These are phyloP conservation scores for Diaporthe sp. DNA, from an alignment of 2,329 filamentous ascomycete genomes.

Conservation along the genomic window DNA sequence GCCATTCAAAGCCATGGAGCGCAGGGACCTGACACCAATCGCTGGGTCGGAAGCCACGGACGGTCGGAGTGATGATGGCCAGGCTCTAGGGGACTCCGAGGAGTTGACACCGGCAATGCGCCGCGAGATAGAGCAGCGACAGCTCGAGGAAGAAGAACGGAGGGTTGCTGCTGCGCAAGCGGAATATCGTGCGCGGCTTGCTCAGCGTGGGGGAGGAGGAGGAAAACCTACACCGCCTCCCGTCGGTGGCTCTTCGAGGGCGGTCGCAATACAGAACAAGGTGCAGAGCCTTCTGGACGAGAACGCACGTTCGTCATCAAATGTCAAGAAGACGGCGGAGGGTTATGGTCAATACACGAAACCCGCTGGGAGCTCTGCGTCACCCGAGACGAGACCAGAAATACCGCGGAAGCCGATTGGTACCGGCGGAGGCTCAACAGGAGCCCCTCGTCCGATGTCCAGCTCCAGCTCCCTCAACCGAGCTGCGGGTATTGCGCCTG, in stretches of 20 bases:
- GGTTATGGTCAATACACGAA: constrained; percentile 92
- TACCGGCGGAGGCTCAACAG: constrained; percentile 46
- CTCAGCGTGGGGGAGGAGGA: constrained; percentile 69
- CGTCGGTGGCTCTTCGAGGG: constrained; percentile 73
- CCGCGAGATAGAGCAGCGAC: constrained; percentile 87
- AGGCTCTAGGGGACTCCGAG: constrained; percentile 74
- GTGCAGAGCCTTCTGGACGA: constrained; percentile 89
- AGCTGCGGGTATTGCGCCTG: constrained; percentile 42
- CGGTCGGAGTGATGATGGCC: constrained; percentile 76
- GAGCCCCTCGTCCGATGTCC: constrained; percentile 46
- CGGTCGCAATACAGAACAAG: constrained; percentile 90
- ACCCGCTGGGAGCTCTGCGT: constrained; percentile 54
- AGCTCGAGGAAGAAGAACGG: constrained; percentile 88
- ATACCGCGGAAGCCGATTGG: constrained; percentile 67
- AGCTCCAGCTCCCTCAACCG: constrained; percentile 37
- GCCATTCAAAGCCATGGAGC: constrained; percentile 63
- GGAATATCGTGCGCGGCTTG: constrained; percentile 85
- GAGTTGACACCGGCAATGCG: constrained; percentile 89
- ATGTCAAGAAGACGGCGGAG: constrained; percentile 79
- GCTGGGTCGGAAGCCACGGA: constrained; percentile 82
- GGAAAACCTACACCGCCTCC: constrained; percentile 61
- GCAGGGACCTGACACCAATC: constrained; percentile 75
- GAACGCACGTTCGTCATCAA: constrained; percentile 72
- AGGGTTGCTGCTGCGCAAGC: constrained; percentile 90
- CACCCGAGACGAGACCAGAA: constrained; percentile 56